phyloP scores from a whole-genome alignment of 148 eudicot species.

The Polygonum aviculare region DNA sequence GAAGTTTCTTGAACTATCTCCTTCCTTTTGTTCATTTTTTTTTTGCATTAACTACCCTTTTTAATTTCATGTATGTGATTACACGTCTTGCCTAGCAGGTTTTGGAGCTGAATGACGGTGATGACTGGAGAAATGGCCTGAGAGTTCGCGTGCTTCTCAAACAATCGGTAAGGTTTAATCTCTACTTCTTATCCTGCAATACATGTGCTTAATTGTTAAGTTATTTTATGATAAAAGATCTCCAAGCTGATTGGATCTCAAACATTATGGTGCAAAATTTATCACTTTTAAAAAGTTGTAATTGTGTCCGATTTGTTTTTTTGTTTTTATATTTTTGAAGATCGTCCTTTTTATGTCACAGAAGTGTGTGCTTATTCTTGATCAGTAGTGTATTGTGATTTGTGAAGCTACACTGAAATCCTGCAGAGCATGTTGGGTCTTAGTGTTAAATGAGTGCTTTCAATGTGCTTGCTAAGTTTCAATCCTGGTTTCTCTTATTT shows the following conservation, averaged over 20 bases:
- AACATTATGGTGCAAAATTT: not conserved
- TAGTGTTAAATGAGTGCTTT: not conserved
- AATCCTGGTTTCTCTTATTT: not conserved
- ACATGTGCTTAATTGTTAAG: not conserved
- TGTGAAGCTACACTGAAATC: not conserved
- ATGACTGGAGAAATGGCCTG: constrained; percentile 88
- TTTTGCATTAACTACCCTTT: not conserved
- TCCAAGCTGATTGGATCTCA: not conserved
- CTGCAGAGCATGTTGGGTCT: not conserved
- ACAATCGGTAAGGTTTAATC: constrained; percentile 34
- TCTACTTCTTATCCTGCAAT: not conserved
- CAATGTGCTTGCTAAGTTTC: not conserved
- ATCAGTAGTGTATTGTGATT: not conserved
- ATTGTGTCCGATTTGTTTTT: not conserved
- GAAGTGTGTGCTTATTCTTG: not conserved
- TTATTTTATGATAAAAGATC: not conserved
- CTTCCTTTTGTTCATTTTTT: not conserved
- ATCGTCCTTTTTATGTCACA: not conserved
- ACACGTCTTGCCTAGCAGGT: constrained; percentile 34
- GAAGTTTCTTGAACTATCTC: not conserved
- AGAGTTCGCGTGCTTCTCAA: constrained; percentile 74
- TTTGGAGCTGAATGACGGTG: constrained; percentile 66
- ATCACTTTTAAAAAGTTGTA: not conserved
- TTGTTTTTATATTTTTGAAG: not conserved
- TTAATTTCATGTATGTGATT: not conserved